phyloP scores from a whole-genome alignment of 2,329 filamentous ascomycete genomes.

The Hirsutella thompsonii region DNA sequence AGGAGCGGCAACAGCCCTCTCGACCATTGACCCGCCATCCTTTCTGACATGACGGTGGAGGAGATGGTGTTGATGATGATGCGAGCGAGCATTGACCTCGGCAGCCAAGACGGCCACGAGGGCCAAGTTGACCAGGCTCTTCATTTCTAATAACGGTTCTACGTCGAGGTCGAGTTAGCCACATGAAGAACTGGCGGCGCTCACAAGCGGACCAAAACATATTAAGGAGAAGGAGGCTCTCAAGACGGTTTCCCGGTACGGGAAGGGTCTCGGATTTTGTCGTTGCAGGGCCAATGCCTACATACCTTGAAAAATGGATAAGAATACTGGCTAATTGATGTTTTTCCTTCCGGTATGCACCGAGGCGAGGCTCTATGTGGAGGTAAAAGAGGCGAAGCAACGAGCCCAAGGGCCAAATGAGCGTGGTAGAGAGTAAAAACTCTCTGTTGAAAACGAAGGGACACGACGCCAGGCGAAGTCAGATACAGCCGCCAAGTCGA shows the following conservation, averaged over 20 bases:
- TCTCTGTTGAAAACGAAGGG: slow-evolving; percentile 38
- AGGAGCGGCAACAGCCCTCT: slow-evolving; percentile 43
- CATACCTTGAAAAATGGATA: neutral
- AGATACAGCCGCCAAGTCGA: slow-evolving; percentile 11
- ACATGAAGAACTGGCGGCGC: neutral
- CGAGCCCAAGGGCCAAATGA: slow-evolving; percentile 28
- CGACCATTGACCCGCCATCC: slow-evolving; percentile 32
- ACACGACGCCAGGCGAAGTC: slow-evolving; percentile 11
- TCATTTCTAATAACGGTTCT: slow-evolving; percentile 3
- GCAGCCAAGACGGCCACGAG: slow-evolving; percentile 39
- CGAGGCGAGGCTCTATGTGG: neutral
- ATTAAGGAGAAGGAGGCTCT: no score
- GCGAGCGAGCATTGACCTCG: slow-evolving; percentile 44
- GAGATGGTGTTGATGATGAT: slow-evolving; percentile 49
- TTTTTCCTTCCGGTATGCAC: neutral
- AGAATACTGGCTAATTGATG: neutral
- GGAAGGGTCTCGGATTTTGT: neutral
- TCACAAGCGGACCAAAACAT: no score
- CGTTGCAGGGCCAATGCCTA: neutral
- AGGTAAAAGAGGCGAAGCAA: slow-evolving; percentile 16
- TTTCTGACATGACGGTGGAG: slow-evolving; percentile 45
- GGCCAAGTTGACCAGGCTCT: slow-evolving; percentile 26
- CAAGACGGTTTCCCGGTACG: neutral
- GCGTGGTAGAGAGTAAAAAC: slow-evolving; percentile 40
- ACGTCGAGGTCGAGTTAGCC: neutral